These are phyloP conservation scores for Endotrypanum monterogeii DNA, from an alignment of 208 protist species.

Conservation along the genomic window DNA sequence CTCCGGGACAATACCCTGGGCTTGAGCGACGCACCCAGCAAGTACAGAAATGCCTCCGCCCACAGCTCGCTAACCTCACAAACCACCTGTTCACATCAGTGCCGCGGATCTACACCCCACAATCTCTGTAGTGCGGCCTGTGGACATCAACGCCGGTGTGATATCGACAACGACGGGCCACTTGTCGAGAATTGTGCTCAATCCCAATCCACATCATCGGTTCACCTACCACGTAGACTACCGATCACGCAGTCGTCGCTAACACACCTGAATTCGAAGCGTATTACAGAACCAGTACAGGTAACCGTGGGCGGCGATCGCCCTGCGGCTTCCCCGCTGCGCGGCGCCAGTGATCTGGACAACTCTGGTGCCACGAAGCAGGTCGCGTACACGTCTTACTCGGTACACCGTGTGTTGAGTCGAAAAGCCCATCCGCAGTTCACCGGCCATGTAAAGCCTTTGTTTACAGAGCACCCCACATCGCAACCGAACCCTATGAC, in stretches of 20 bases:
- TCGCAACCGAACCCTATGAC: neutral
- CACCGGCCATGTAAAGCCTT: neutral
- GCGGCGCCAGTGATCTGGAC: neutral
- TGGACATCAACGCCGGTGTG: neutral
- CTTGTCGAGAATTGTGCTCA: neutral
- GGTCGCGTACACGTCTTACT: constrained; percentile 6
- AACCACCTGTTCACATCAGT: too few species aligned
- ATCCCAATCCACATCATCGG: neutral
- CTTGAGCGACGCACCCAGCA: neutral
- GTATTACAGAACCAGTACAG: neutral
- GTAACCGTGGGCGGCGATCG: neutral
- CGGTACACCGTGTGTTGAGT: constrained; percentile 26
- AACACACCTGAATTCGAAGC: neutral
- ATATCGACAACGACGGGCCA: neutral
- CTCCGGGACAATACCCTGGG: neutral
- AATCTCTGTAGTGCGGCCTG: neutral
- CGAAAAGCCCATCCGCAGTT: constrained; percentile 25
- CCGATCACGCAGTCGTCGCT: neutral
- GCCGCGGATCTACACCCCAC: neutral
- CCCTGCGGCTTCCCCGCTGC: neutral
- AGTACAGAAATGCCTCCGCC: neutral
- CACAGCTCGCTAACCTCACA: neutral
- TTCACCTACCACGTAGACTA: neutral
- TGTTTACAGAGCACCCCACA: neutral
- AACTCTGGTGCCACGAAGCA: neutral